A percentile compares a stretch with the other conserved stretches of the same genome.
phyloP scores from a whole-genome alignment of 257 asterid genomes.

The Rauvolfia tetraphylla region DNA sequence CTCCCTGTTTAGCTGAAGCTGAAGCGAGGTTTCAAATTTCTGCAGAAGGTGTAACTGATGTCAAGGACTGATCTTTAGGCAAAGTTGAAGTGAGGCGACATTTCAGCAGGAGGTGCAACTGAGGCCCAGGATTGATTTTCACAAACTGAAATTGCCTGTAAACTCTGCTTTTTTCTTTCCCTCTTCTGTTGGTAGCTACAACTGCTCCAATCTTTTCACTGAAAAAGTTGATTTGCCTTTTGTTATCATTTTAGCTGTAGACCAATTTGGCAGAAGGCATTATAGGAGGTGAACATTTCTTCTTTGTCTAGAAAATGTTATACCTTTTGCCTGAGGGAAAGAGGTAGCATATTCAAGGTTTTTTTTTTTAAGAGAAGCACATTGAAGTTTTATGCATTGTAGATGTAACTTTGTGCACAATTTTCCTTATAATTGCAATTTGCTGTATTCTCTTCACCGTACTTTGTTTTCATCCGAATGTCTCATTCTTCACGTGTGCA shows the following conservation, averaged over 20 bases:
- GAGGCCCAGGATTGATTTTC: slow-evolving; percentile 70
- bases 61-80: slow-evolving; percentile 58
- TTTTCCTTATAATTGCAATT: not conserved
- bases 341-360: not conserved
- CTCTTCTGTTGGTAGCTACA: not conserved
- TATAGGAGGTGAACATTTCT: not conserved
- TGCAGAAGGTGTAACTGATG: slow-evolving; percentile 78
- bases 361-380: too few relatives aligned
- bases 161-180: not conserved
- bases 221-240: not conserved
- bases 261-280: slow-evolving; percentile 4
- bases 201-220: not conserved
- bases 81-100: too few relatives aligned
- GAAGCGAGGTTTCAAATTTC: slow-evolving; percentile 93
- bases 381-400: too few relatives aligned
- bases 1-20: slow-evolving; percentile 93
- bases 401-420: not conserved
- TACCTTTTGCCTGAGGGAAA: not conserved
- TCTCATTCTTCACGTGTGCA: too few relatives aligned
- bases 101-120: slow-evolving; percentile 71
- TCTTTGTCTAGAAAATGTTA: not conserved
- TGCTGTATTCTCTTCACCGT: not conserved
- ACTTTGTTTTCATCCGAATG: too few relatives aligned
- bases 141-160: not conserved
- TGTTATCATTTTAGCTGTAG: slow-evolving; percentile 13